Conservation (phyloP, 305 asterid genomes). For the Solanum hybrid region DNA sequence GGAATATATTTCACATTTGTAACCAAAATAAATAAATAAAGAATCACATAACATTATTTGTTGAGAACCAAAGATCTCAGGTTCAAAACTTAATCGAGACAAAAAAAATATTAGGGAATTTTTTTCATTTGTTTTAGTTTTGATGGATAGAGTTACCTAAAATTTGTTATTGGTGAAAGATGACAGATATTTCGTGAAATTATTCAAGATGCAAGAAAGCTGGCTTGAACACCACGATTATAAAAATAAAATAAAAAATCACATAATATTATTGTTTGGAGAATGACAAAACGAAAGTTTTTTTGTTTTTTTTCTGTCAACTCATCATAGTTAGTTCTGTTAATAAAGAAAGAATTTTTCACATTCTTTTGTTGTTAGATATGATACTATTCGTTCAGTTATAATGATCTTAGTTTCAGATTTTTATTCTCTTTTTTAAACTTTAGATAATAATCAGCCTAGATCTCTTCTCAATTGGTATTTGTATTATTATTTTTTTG, state of each 20-base stretch:
- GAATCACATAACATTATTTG: not conserved
- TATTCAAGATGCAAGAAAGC: no score
- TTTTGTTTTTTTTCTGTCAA: not conserved
- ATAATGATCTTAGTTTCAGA: constrained; percentile 10
- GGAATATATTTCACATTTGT: not conserved
- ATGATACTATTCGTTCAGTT: constrained; percentile 20
- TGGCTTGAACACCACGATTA: no score
- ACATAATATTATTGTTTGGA: not conserved
- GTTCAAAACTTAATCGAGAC: no score
- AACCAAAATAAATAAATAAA: not conserved
- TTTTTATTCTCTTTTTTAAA: not conserved
- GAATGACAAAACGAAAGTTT: not conserved
- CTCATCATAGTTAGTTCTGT: constrained; percentile 7
- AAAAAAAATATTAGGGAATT: no score
- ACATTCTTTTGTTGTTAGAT: constrained; percentile 18
- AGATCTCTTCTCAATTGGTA: not conserved
- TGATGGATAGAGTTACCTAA: no score
- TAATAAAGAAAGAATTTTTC: constrained; percentile 7
- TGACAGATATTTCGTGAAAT: no score
- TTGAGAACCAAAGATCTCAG: no score
- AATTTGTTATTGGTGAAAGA: no score
- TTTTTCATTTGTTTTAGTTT: no score
- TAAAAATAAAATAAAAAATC: not conserved
- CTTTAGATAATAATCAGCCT: not conserved
- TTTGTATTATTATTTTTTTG: not conserved